phyloP scores from a whole-genome alignment of 768 basidiomycete species.

The Suillus placidus region DNA sequence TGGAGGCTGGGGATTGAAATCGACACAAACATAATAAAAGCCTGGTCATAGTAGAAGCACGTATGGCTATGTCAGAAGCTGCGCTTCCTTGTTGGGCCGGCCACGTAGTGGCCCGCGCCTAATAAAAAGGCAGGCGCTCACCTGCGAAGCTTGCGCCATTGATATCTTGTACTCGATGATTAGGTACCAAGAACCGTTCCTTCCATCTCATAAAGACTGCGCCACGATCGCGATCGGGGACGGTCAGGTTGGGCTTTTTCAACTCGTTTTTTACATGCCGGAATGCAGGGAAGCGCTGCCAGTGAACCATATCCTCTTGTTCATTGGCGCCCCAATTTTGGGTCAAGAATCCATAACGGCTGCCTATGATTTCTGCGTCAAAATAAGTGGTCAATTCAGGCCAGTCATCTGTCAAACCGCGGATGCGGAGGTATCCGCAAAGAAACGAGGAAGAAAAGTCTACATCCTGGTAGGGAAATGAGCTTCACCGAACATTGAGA shows the following conservation, averaged over 20 bases:
- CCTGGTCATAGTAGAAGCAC: slow-evolving; percentile 45
- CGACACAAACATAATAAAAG: slow-evolving; percentile 95
- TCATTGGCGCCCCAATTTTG: slow-evolving; percentile 90
- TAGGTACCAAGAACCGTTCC: slow-evolving; percentile 94
- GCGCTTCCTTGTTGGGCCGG: slow-evolving; percentile 4
- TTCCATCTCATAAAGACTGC: slow-evolving; percentile 98
- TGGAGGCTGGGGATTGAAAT: slow-evolving; percentile 72
- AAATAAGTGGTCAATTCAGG: slow-evolving; percentile 97
- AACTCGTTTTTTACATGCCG: slow-evolving; percentile 80
- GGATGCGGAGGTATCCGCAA: slow-evolving; percentile 92
- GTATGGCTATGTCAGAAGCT: slow-evolving; percentile 21
- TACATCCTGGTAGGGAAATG: slow-evolving; percentile 65
- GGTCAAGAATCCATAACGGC: slow-evolving; percentile 88
- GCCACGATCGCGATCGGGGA: slow-evolving; percentile 74
- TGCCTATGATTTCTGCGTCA: slow-evolving; percentile 94
- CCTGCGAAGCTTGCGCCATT: slow-evolving; percentile 95
- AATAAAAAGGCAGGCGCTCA: slow-evolving; percentile 39
- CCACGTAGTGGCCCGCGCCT: slow-evolving; percentile 1
- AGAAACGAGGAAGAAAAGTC: slow-evolving; percentile 84
- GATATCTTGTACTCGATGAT: slow-evolving; percentile 91
- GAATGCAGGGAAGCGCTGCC: slow-evolving; percentile 92
- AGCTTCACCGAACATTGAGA: not conserved
- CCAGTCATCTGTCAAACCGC: slow-evolving; percentile 91
- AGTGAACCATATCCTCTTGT: slow-evolving; percentile 91
- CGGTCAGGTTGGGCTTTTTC: slow-evolving; percentile 74